phyloP scores from a whole-genome alignment of 2,329 filamentous ascomycete species.

The Phyllosticta capitalensis region DNA sequence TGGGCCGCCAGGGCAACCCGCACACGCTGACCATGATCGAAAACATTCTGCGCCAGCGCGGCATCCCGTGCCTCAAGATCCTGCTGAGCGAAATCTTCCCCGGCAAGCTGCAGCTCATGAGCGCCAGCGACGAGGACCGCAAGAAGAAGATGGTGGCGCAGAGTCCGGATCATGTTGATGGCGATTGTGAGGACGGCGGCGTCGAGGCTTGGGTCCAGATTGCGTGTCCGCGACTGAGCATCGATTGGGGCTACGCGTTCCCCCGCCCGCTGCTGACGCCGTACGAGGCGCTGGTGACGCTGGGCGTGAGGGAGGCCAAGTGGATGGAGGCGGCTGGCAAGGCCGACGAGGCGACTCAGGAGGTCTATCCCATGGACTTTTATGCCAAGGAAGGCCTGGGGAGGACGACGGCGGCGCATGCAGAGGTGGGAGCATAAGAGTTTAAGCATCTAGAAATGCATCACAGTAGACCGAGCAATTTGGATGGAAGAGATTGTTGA shows the following conservation, averaged over 20 bases:
- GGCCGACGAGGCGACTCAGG: slow-evolving; percentile 32
- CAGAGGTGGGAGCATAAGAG: background rate
- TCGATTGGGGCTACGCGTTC: slow-evolving; percentile 98
- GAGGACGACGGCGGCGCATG: slow-evolving; percentile 47
- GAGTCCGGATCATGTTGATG: slow-evolving; percentile 37
- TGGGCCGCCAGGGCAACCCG: slow-evolving; percentile 91
- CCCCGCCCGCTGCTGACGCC: slow-evolving; percentile 79
- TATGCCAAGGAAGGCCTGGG: slow-evolving; percentile 89
- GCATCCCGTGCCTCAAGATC: slow-evolving; percentile 75
- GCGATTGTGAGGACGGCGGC: slow-evolving; percentile 38
- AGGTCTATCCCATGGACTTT: slow-evolving; percentile 94
- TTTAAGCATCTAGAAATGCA: background rate
- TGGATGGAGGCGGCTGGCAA: slow-evolving; percentile 47
- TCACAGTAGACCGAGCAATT: background rate
- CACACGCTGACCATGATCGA: slow-evolving; percentile 86
- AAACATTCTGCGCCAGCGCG: slow-evolving; percentile 57
- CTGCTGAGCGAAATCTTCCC: slow-evolving; percentile 94
- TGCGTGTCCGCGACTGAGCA: slow-evolving; percentile 90
- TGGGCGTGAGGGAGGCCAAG: slow-evolving; percentile 62
- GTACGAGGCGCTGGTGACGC: slow-evolving; percentile 87
- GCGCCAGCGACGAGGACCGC: background rate
- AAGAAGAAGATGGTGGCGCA: background rate
- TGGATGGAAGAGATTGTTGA: background rate
- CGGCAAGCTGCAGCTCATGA: slow-evolving; percentile 86
- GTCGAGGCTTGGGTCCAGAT: slow-evolving; percentile 99